Conservation (phyloP, 2,329 filamentous ascomycete species). For the Pestalotiopsis sp. region DNA sequence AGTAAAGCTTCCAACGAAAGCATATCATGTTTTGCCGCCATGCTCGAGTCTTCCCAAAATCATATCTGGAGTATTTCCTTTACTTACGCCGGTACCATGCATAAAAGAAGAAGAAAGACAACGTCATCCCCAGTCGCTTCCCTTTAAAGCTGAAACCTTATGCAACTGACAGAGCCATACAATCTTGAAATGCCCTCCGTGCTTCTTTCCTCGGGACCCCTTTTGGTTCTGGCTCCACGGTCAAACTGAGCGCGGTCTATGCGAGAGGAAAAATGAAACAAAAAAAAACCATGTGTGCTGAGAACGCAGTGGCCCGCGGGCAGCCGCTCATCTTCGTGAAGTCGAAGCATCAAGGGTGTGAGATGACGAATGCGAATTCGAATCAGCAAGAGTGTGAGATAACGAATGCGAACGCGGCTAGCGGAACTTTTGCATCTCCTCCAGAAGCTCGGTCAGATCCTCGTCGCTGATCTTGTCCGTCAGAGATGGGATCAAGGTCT, state of each 20-base stretch:
- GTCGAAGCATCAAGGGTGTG: too few species aligned
- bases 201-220: background rate
- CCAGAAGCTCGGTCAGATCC: slow-evolving; percentile 82
- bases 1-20: slow-evolving; percentile 20
- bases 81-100: slow-evolving; percentile 11
- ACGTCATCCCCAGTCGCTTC: background rate
- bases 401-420: background rate
- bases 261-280: background rate
- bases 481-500: slow-evolving; percentile 89
- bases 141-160: slow-evolving; percentile 2
- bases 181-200: background rate
- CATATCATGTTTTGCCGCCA: slow-evolving; percentile 14
- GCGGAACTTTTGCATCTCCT: slow-evolving; percentile 84
- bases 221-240: background rate
- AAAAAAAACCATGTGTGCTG: background rate
- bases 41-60: slow-evolving; percentile 12
- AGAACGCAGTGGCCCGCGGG: background rate
- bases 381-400: too few species aligned
- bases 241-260: background rate
- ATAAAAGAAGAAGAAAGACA: slow-evolving; percentile 7
- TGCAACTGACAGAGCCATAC: slow-evolving; percentile 4
- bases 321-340: background rate
- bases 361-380: too few species aligned
- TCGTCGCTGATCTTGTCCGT: slow-evolving; percentile 89
- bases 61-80: background rate